These are phyloP conservation scores for Magnusiomyces starmeri DNA, from an alignment of 1,139 yeast genomes.

Conservation along the genomic window DNA sequence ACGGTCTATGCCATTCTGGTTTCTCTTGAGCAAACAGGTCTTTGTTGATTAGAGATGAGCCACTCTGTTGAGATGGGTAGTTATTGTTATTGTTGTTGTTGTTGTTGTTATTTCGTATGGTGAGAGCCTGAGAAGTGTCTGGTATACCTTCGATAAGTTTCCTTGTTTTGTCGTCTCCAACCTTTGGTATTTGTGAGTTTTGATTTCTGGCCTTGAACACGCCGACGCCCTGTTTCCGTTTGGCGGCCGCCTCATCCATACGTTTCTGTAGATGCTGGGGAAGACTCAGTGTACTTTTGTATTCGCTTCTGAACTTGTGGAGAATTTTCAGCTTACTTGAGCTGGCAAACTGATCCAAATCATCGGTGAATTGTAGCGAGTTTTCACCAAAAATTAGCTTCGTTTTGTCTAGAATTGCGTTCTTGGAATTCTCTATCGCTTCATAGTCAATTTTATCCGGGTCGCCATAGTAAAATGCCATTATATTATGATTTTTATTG, in stretches of 20 bases:
- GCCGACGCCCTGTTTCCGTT: slow-evolving; percentile 9
- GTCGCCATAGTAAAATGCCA: slow-evolving; percentile 2
- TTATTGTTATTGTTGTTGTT: neutral
- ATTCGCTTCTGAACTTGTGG: slow-evolving; percentile 21
- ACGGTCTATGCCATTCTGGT: slow-evolving; percentile 52
- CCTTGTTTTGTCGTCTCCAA: slow-evolving; percentile 12
- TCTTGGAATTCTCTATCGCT: neutral
- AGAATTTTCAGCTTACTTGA: slow-evolving; percentile 11
- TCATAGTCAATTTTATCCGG: slow-evolving; percentile 2
- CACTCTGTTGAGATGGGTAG: neutral
- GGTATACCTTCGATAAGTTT: slow-evolving; percentile 19
- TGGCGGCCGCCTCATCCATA: slow-evolving; percentile 17
- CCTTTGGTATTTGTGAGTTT: slow-evolving; percentile 13
- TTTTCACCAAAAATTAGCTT: neutral
- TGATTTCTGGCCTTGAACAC: slow-evolving; percentile 4
- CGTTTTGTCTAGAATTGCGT: neutral
- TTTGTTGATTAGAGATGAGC: slow-evolving; percentile 10
- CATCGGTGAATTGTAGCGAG: neutral
- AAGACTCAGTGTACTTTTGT: slow-evolving; percentile 17
- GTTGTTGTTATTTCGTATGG: slow-evolving; percentile 10
- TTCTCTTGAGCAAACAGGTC: slow-evolving; percentile 19
- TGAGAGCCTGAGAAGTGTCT: slow-evolving; percentile 18
- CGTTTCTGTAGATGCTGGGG: slow-evolving; percentile 23
- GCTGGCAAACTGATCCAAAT: neutral
- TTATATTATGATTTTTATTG: too few species aligned